These are phyloP conservation scores for Barnettozyma californica DNA, from an alignment of 805 yeast species.

Conservation along the genomic window DNA sequence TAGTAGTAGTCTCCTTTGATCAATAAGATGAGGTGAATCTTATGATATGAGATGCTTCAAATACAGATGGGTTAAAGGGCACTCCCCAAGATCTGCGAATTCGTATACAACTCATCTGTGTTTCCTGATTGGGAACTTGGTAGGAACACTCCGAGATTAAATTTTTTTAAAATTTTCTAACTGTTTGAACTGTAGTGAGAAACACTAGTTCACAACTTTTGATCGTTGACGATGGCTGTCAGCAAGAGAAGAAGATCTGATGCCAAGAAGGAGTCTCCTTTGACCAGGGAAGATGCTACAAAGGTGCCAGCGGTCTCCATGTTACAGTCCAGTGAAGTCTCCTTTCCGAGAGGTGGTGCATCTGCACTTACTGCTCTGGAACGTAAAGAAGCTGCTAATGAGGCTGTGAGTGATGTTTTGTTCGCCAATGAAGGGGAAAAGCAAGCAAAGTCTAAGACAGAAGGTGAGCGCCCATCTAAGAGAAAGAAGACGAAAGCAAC, in stretches of 20 bases:
- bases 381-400: constrained; percentile 86
- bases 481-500: constrained; percentile 38
- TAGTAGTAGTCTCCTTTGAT: neutral
- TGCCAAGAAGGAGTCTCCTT: constrained; percentile 34
- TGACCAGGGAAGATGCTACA: constrained; percentile 36
- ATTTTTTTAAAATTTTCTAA: constrained; percentile 16
- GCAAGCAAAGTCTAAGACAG: constrained; percentile 12
- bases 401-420: constrained; percentile 83
- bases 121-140: constrained; percentile 18
- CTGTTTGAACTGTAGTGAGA: neutral
- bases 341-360: constrained; percentile 95
- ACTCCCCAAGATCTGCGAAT: neutral
- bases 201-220: neutral
- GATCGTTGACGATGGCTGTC: constrained; percentile 17
- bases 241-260: constrained; percentile 48
- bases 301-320: constrained; percentile 32
- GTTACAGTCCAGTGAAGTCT: constrained; percentile 32
- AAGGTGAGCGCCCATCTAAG: constrained; percentile 27
- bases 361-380: constrained; percentile 84
- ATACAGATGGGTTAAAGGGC: neutral
- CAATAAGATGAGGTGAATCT: neutral
- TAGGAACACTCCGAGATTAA: constrained; percentile 13
- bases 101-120: constrained; percentile 23
- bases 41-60: neutral
- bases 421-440: constrained; percentile 37